These are phyloP conservation scores for Amphirosellinia nigrospora DNA, from an alignment of 495 filamentous ascomycete species.

Conservation along the genomic window DNA sequence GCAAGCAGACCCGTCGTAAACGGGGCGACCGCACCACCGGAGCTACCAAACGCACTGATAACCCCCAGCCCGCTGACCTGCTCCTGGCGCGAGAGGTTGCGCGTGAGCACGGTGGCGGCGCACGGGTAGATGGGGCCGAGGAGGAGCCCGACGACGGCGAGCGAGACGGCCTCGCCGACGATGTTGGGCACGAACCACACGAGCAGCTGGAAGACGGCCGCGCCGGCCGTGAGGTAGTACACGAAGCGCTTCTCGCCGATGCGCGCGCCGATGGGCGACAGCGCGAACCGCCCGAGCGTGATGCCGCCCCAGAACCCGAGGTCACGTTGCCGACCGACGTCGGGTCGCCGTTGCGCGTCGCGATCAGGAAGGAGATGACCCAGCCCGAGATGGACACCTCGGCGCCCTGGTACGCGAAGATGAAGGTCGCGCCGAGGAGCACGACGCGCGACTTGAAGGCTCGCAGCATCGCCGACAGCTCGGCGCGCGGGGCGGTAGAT, in stretches of 20 bases:
- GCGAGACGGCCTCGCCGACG: slow-evolving; percentile 71
- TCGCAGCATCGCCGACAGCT: slow-evolving; percentile 41
- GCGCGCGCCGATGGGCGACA: slow-evolving; percentile 65
- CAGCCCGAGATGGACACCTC: slow-evolving; percentile 81
- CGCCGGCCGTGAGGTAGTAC: slow-evolving; percentile 61
- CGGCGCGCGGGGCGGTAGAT: slow-evolving; percentile 6
- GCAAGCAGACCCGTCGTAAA: slow-evolving; percentile 77
- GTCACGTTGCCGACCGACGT: slow-evolving; percentile 78
- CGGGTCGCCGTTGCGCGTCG: slow-evolving; percentile 68
- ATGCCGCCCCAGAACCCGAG: slow-evolving; percentile 83
- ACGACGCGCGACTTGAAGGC: slow-evolving; percentile 65
- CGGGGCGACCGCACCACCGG: slow-evolving; percentile 74
- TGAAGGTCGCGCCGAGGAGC: slow-evolving; percentile 73
- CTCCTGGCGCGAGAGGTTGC: slow-evolving; percentile 64
- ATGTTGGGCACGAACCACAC: slow-evolving; percentile 78
- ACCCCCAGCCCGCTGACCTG: slow-evolving; percentile 72
- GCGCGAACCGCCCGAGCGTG: slow-evolving; percentile 71
- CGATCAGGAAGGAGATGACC: slow-evolving; percentile 82
- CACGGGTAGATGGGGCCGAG: slow-evolving; percentile 80
- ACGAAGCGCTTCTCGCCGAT: slow-evolving; percentile 75
- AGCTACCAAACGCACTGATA: slow-evolving; percentile 74
- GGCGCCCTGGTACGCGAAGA: slow-evolving; percentile 82
- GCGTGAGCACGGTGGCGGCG: slow-evolving; percentile 68
- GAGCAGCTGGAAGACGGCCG: slow-evolving; percentile 69
- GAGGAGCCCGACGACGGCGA: slow-evolving; percentile 75